These are phyloP conservation scores for Coniochaeta hoffmannii DNA, from an alignment of 2,329 filamentous ascomycete genomes.

Conservation along the genomic window DNA sequence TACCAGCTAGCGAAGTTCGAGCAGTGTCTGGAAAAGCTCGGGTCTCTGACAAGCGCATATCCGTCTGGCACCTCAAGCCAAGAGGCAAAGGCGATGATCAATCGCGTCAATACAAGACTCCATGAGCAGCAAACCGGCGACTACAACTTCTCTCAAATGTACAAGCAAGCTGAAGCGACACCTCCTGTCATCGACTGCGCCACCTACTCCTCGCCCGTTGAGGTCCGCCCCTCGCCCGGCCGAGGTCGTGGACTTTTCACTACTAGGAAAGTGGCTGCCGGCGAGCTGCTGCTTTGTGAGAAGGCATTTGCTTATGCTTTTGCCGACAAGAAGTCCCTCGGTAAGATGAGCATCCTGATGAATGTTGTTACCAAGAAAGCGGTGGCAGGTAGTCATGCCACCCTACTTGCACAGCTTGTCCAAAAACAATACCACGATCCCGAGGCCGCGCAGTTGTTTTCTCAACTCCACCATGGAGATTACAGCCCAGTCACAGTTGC, in stretches of 20 bases:
- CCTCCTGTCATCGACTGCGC: conserved; percentile 39
- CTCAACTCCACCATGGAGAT: conserved; percentile 29
- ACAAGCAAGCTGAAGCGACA: conserved; percentile 23
- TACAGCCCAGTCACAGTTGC: conserved; percentile 23
- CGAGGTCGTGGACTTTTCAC: conserved; percentile 45
- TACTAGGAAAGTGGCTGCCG: conserved; percentile 34
- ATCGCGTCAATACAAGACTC: too few species aligned
- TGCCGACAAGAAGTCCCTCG: conserved; percentile 16
- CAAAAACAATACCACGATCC: conserved; percentile 39
- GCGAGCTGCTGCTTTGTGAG: conserved; percentile 47
- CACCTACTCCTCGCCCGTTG: conserved; percentile 34
- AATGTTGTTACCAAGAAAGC: conserved; percentile 24
- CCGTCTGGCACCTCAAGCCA: conserved; percentile 33
- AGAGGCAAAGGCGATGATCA: too few species aligned
- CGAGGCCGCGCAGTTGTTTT: conserved; percentile 22
- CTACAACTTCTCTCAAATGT: conserved; percentile 30
- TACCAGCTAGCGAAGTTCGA: conserved; percentile 33
- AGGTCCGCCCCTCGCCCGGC: conserved; percentile 28
- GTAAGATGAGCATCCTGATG: conserved; percentile 29
- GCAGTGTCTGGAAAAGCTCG: conserved; percentile 26
- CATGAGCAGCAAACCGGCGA: conserved; percentile 27
- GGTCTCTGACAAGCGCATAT: conserved; percentile 20
- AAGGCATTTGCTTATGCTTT: conserved; percentile 43
- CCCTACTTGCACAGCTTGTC: conserved; percentile 30
- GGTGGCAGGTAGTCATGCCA: conserved; percentile 29